Evolutionary conservation across 2,329 filamentous ascomycete species (phyloP).

Genomic region (Fusarium irregulare): DNA sequence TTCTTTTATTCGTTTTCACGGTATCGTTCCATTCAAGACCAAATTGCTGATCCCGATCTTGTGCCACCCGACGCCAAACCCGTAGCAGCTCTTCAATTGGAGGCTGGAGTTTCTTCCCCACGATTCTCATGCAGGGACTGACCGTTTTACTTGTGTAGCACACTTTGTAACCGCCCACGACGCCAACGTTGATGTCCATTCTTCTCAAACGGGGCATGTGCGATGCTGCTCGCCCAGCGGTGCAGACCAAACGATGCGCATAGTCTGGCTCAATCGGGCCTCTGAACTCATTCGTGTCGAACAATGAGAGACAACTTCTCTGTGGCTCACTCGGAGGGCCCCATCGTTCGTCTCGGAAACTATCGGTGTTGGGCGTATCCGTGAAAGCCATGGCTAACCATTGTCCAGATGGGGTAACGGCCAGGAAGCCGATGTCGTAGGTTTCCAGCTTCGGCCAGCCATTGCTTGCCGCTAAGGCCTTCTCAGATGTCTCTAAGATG

Average conservation of each 20-base stretch:
- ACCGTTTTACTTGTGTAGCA: conserved; percentile 1
- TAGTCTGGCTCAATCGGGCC: conserved; percentile 13
- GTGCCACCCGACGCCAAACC: conserved; percentile 11
- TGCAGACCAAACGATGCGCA: background rate
- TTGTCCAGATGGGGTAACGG: conserved; percentile 1
- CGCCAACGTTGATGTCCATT: background rate
- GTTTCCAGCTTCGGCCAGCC: conserved; percentile 8
- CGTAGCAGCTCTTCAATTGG: background rate
- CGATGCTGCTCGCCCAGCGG: background rate
- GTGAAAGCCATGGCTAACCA: conserved; percentile 6
- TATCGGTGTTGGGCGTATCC: background rate
- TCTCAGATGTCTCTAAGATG: background rate
- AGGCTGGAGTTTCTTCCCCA: conserved; percentile 2
- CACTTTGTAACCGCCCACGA: background rate
- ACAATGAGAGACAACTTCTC: background rate
- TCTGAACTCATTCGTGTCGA: conserved; percentile 13
- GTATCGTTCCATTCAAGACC: conserved; percentile 9
- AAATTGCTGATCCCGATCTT: conserved; percentile 1
- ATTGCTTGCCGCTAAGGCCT: background rate
- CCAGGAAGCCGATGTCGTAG: conserved; percentile 9
- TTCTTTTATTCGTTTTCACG: background rate
- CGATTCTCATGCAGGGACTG: conserved; percentile 8
- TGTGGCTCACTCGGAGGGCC: background rate
- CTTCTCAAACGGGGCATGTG: conserved; percentile 1
- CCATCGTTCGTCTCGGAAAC: conserved; percentile 8